Evolutionary conservation across 768 basidiomycete genomes (phyloP), one percentile per base, ranked within the genome.

Genomic region (Pholiota microspora): DNA sequence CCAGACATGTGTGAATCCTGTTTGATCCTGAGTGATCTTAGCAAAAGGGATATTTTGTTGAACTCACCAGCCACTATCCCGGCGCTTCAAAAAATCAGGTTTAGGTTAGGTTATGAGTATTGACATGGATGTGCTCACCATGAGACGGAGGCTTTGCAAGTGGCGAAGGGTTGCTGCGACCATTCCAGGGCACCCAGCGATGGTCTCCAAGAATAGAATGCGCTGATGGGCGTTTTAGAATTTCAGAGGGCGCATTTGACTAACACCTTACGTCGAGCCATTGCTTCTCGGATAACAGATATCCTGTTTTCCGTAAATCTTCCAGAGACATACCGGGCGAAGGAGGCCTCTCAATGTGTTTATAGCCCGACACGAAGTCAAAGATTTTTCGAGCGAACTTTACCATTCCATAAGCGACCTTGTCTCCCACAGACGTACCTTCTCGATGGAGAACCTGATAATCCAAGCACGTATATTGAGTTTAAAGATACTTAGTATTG

Each of bases 171-270:
- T 87, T 7, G 89, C 91, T 10, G 85, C 92, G n/a, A 90, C 93
- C 92, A 95, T 95, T 4, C 95, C 95, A 16, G 96, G 96, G 1
- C 98, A 94, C 18, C 92, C 97, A 10, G 97, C 97, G 50, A 97
- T 84, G 49, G 82, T 86, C 72, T 98, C 96, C 29, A 98, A 78
- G 73, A 79, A 76, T 23, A 80, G 62, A 48, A 82, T 81, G 32
- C 81, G 77, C 81, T 82, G 51, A n/a, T n/a, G n/a, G n/a, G n/a
- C n/a, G n/a, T n/a, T n/a, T n/a, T n/a, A n/a, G n/a, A n/a, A n/a
- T n/a, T 32, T 49, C 1, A 31, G 34, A 53, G 24, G 10, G 18
- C 21, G 35, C 13, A 16, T 16, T 4, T 16, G 3, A 25, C 1
- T 29, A 12, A 42, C 9, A 38, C 70, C 83, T 61, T 64, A 88